phyloP scores from a whole-genome alignment of 164 flowering plant species.

The Annona squamosa region DNA sequence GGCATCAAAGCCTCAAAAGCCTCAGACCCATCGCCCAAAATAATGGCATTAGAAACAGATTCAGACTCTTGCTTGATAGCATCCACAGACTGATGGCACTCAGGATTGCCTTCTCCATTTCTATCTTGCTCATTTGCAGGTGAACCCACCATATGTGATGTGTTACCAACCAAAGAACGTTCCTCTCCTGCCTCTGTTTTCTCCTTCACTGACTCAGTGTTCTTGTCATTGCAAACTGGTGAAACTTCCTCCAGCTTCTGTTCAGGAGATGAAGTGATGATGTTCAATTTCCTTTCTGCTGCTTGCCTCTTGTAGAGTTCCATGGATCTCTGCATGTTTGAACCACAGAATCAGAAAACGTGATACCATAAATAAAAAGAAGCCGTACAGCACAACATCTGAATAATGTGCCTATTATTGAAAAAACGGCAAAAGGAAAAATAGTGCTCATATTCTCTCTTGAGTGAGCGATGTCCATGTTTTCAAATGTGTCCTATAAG shows the following conservation, averaged over 20 bases:
- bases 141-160: background rate
- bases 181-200: slow-evolving; percentile 1
- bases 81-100: slow-evolving; percentile 4
- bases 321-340: slow-evolving; percentile 56
- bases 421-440: background rate
- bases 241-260: slow-evolving; percentile 7
- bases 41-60: slow-evolving; percentile 19
- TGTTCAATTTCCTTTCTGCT: slow-evolving; percentile 13
- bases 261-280: background rate
- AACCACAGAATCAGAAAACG: background rate
- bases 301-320: slow-evolving; percentile 55
- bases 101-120: background rate
- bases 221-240: background rate
- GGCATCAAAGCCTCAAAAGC: slow-evolving; percentile 45
- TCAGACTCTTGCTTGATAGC: slow-evolving; percentile 6
- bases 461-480: background rate
- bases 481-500: background rate
- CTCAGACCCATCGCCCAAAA: slow-evolving; percentile 30
- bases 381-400: background rate
- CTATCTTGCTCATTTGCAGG: background rate
- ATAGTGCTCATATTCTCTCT: background rate
- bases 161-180: background rate
- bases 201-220: background rate
- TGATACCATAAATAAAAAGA: background rate
- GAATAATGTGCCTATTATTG: background rate